Evolutionary conservation across 78 protist species (phyloP).

Genomic region (Dictyostelium citrinum): DNA sequence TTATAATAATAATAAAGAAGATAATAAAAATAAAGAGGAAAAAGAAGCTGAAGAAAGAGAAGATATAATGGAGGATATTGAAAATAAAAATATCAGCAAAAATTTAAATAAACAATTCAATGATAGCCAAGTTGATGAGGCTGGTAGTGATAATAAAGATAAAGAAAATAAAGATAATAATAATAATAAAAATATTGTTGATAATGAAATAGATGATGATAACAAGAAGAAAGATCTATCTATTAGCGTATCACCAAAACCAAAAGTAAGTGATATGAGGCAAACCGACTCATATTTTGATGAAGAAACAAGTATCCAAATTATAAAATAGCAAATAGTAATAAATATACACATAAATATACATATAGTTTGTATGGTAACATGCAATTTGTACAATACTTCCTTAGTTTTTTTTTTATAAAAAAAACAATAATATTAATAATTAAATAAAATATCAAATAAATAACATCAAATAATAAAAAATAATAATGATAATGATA

Average conservation of each 20-base stretch:
- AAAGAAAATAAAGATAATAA: neutral
- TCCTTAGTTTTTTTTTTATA: neutral
- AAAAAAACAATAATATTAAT: too few relatives aligned
- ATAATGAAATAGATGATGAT: neutral
- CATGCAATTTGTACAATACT: neutral
- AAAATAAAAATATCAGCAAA: neutral
- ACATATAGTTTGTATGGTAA: neutral
- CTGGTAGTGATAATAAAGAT: neutral
- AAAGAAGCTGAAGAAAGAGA: neutral
- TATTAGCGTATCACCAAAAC: neutral
- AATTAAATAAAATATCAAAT: too few relatives aligned
- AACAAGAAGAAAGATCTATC: neutral
- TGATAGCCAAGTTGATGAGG: neutral
- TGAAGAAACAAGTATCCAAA: neutral
- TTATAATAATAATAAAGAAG: too few relatives aligned
- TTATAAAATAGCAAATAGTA: neutral
- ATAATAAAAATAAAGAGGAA: too few relatives aligned
- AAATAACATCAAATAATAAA: too few relatives aligned
- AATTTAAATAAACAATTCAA: neutral
- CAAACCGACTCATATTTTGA: neutral
- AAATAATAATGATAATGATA: too few relatives aligned
- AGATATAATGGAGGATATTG: neutral
- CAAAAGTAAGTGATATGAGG: neutral
- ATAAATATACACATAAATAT: too few relatives aligned
- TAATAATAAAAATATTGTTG: neutral